Evolutionary conservation across 805 yeast species (phyloP).

Genomic region (Saccharomycopsis vini): DNA sequence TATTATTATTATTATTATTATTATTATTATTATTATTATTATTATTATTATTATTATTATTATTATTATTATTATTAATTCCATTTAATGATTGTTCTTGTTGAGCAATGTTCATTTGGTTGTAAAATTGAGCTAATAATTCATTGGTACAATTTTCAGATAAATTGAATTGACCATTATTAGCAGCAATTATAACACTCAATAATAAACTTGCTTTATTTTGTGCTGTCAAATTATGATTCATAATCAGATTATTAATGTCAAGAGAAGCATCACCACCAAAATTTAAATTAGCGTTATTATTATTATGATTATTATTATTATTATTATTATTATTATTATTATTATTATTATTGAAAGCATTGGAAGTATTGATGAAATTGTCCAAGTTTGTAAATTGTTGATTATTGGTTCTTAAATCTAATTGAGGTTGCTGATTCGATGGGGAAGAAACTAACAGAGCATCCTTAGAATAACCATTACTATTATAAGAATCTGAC

Average conservation of each 20-base stretch:
- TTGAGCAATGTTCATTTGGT: not conserved
- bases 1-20: too few species aligned
- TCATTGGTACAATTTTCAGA: constrained; percentile 24
- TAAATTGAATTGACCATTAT: constrained; percentile 21
- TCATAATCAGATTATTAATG: too few species aligned
- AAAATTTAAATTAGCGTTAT: not conserved
- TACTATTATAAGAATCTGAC: constrained; percentile 2
- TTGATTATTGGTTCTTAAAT: not conserved
- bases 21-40: too few species aligned
- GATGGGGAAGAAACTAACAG: constrained; percentile 2
- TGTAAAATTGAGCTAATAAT: constrained; percentile 18
- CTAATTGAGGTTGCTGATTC: not conserved
- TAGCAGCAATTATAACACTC: constrained; percentile 15
- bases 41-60: too few species aligned
- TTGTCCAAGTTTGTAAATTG: too few species aligned
- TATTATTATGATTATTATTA: not conserved
- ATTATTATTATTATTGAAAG: not conserved
- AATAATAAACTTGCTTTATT: constrained; percentile 12
- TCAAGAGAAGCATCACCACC: too few species aligned
- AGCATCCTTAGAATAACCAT: constrained; percentile 4
- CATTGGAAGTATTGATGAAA: not conserved
- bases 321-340: not conserved
- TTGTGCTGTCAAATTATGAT: constrained; percentile 6
- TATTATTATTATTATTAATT: too few species aligned
- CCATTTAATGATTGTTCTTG: not conserved